Base-by-base conservation (phyloP, 176 grass and related monocot genomes). In the Paspalum vaginatum region DNA sequence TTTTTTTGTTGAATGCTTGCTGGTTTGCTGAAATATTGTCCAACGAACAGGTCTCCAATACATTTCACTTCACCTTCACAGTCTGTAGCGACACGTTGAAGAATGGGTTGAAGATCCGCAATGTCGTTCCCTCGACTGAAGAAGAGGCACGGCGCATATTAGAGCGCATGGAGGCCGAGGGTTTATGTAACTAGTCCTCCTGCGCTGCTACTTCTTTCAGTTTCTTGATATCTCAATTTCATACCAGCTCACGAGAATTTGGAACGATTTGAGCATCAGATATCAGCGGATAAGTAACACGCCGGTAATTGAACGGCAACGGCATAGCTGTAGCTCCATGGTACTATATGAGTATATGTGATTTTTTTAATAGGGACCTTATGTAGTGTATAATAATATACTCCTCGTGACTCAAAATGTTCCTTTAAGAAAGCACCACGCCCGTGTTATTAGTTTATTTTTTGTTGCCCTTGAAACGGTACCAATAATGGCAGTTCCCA, bases 61-160 rank as follows among this genome's bases (percentile, higher is more conserved):
- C 86, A 61, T 99, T 95, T 37, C 91, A 93, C 68, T 98, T 98
- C 88, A 98, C 92, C 64, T 98, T 98, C 75, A 93, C 92, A 13
- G 92, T 95, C 48, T 76, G 84, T 54, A 81, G 54, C 50, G 90
- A 88, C 53, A 79, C 88, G 11, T 49, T 93, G 76, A 87, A 89
- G 75, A 93, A 93, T 0, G 92, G 92, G 7, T 40, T 95, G 64
- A 98, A 72, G 50, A 93, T 98, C 51, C 90, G 86, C 22, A 95
- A 91, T 81, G 96, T 95, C 20, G 96, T 99, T 81, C 96, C 96
- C 57, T 89, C 90, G 0, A 95, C 96, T 4, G 96, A 99, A 84
- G 92, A 99, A 83, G 96, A 99, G 69, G 90, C 96, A 14, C 84
- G 92, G 3, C 86, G 50, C 14, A 89, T 95, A 27, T 56, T 99